These are phyloP conservation scores for Epichloe aotearoae DNA, from an alignment of 2,329 filamentous ascomycete genomes.

Conservation along the genomic window DNA sequence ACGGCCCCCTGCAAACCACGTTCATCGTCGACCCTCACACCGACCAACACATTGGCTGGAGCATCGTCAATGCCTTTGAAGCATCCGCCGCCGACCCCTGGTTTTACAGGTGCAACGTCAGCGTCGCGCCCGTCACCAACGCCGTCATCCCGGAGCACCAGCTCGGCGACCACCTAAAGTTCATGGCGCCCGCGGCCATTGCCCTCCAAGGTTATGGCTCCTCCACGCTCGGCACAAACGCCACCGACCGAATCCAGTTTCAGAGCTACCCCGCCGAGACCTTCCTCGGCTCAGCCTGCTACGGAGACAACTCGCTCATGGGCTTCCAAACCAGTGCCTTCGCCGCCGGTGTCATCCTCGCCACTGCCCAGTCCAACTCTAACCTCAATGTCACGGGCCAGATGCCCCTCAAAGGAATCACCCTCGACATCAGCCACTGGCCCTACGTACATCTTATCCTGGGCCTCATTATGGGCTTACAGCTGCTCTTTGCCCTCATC, in stretches of 20 bases:
- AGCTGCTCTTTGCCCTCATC: constrained; percentile 15
- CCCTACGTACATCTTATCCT: constrained; percentile 18
- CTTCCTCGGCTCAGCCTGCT: constrained; percentile 19
- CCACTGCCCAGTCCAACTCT: constrained; percentile 18
- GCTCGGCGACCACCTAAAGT: constrained; percentile 21
- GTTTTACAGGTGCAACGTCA: constrained; percentile 29
- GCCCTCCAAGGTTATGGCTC: constrained; percentile 27
- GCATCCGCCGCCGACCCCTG: constrained; percentile 21
- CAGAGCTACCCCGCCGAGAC: constrained; percentile 30
- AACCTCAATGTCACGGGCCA: constrained; percentile 14
- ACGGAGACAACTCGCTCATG: constrained; percentile 21
- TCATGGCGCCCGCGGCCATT: constrained; percentile 23
- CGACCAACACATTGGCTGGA: constrained; percentile 15
- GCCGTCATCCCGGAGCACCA: constrained; percentile 23
- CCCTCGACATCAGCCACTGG: constrained; percentile 21
- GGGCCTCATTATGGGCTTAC: constrained; percentile 17
- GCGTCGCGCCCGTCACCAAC: constrained; percentile 18
- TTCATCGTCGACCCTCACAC: constrained; percentile 20
- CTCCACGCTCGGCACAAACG: constrained; percentile 11
- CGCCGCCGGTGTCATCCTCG: constrained; percentile 21
- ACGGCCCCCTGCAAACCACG: constrained; percentile 21
- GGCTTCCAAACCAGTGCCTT: constrained; percentile 23
- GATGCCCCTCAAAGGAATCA: constrained; percentile 18
- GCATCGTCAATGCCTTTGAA: constrained; percentile 24
- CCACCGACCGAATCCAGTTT: constrained; percentile 15